Evolutionary conservation across 2,329 filamentous ascomycete species (phyloP), one percentile per base, ranked within the genome.

Genomic region (Pseudocercospora eumusae): DNA sequence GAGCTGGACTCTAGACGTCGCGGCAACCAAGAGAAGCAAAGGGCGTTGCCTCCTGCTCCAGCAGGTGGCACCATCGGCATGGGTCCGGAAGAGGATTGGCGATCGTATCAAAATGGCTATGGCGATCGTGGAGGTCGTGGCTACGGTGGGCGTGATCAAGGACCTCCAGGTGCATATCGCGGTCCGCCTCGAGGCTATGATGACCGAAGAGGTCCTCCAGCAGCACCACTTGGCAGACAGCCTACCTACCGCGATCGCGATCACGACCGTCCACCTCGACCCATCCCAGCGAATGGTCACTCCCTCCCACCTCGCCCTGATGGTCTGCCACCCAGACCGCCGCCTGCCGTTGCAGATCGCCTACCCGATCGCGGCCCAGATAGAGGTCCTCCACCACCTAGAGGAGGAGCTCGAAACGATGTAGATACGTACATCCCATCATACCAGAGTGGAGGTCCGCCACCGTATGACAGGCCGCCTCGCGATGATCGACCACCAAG

Each of bases 61-160:
- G 92, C 93, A 69, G 93, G 93, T 11, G 93, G 92, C 3, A 92
- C 91, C 0, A 92, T 96, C 2, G 93, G 93, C 13, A 86, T 92
- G 71, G 85, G 83, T 10, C 81, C 83, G 9, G 84, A 85, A 63
- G 83, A 86, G 66, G 36, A 40, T 7, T 87, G 81, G 86, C 86
- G n/a, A n/a, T 52, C 60, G 54, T 71, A 72, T 47, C 71, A 69
- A 20, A 68, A 70, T 44, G 69, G 70, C n/a, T 70, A 72, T 42
- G 67, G 68, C 20, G 68, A 71, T 31, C 63, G 69, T 60, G 57
- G 64, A 10, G 64, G 60, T 11, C 67, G 58, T 25, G 65, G 65
- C 21, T 65, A 65, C 11, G 66, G 71, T 40, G 66, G 71, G 36
- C 72, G 74, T 44, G 70, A 71, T 50, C 69, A 76, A 61, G 77